Evolutionary conservation across 2,329 filamentous ascomycete genomes (phyloP), one percentile per base, ranked within the genome.

Genomic region (Aspergillus sp.): DNA sequence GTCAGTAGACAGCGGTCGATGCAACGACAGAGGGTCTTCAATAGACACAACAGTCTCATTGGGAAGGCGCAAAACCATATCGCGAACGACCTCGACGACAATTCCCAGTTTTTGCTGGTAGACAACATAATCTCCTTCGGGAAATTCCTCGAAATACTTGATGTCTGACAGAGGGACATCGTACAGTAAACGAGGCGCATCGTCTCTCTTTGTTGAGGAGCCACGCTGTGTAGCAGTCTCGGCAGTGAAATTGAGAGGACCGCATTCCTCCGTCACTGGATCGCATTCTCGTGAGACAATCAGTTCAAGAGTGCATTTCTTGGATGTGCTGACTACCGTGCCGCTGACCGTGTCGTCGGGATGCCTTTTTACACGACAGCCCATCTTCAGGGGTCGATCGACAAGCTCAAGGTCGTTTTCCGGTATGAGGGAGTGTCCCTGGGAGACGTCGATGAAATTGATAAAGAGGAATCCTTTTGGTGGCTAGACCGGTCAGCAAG

Each of bases 41-140:
- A 75, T 60, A 3, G 69, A 62, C 6, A 77, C 73, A 2, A 76
- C 65, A 19, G 62, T 69, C 29, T 67, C 67, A 47, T 77, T 69
- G 5, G 57, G 47, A 8, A 78, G 59, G 26, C 60, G 64, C 15
- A 78, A 39, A 2, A 68, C 60, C 10, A 75, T 58, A 32, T 70
- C 64, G 29, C 69, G 63, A 17, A 63, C 57, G 27, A 70, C 57
- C 2, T 66, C 59, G 31, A 68, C 61, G 4, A 78, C 63, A 8
- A 66, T 53, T 1, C 75, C 75, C 3, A 78, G 48, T 69, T 73
- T 77, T 41, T 71, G 64, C 12, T 66, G 58, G 47, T 69, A 72
- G 8, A 75, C 58, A 14, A 77, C 58, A 19, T 71, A 58, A 32
- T 72, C 68, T 4, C 69, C 70, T 38, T 68, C 65, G 4, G 58